Evolutionary conservation across 441 rosid genomes (phyloP), one percentile per base, ranked within the genome.

Genomic region (Euphorbia celastroides): DNA sequence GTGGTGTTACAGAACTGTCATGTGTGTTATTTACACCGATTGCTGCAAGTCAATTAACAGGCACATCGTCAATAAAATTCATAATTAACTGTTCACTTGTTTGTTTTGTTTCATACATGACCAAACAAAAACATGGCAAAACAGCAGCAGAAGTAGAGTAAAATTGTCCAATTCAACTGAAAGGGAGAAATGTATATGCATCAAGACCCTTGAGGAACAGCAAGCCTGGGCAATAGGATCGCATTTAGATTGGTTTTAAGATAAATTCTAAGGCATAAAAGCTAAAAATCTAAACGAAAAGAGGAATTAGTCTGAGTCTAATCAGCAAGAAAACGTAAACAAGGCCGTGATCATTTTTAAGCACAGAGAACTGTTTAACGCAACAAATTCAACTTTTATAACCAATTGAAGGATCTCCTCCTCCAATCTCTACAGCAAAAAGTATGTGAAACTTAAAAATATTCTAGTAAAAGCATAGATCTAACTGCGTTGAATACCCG

Each of bases 1-100:
- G 70, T 41, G 76, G 83, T 1, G 62, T 70, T 31, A 73, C 73
- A 57, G 72, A 70, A 63, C 71, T 74, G 67, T 84, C 78, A 2
- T 69, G 22, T 69, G 73, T 73, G 17, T 74, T 72, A 51, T 80
- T 84, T 70, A 91, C 76, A 72, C 77, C 77, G 50, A 94, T 46
- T n/a, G 77, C 97, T 94, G 89, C 86, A 84, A 25, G 70, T 60
- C 57, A 56, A 70, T 70, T 50, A 66, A 68, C 26, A n/a, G n/a
- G n/a, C n/a, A n/a, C n/a, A n/a, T n/a, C n/a, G n/a, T n/a, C n/a
- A n/a, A 65, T 60, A 16, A 72, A 60, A 60, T 61, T 22, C 32
- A 65, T 16, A 16, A 36, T 55, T 17, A 65, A 23, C 52, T 12
- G 34, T n/a, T n/a, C 30, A 14, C 8, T 5, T 25, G 1, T 54